These are phyloP conservation scores for Porpolomopsis calyptriformis DNA, from an alignment of 768 basidiomycete species.

Conservation along the genomic window DNA sequence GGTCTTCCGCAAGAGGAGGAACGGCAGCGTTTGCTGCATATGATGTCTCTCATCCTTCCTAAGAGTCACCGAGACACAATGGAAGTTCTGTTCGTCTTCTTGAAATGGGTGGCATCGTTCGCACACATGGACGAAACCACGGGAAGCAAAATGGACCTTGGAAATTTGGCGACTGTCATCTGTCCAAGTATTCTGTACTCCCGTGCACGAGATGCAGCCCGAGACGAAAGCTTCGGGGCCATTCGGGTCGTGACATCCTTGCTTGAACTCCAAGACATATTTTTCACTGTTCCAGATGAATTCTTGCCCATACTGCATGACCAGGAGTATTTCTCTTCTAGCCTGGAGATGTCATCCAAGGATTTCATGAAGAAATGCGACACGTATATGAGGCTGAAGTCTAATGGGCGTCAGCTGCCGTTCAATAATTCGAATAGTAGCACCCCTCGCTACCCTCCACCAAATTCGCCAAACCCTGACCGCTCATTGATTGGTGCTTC, in stretches of 20 bases:
- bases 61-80: conserved; percentile 93
- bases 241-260: conserved; percentile 79
- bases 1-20: conserved; percentile 67
- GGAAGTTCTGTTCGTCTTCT: conserved; percentile 95
- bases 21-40: conserved; percentile 73
- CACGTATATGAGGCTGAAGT: conserved; percentile 71
- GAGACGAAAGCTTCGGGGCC: conserved; percentile 87
- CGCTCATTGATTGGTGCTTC: conserved; percentile 33
- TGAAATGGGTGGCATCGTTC: conserved; percentile 99
- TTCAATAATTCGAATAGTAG: conserved; percentile 30
- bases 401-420: conserved; percentile 42
- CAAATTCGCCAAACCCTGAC: conserved; percentile 33
- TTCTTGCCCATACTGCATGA: conserved; percentile 79
- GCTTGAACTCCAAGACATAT: conserved; percentile 90
- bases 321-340: conserved; percentile 84
- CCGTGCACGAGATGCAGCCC: conserved; percentile 70
- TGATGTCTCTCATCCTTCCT: conserved; percentile 78
- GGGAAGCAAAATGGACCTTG: conserved; percentile 96
- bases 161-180: conserved; percentile 93
- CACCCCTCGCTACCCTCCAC: conserved; percentile 27
- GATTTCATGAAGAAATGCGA: conserved; percentile 95
- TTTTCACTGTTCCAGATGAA: conserved; percentile 89
- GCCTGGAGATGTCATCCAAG: conserved; percentile 82
- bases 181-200: conserved; percentile 97
- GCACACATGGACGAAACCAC: conserved; percentile 97